A percentile compares a stretch with the other conserved stretches of the same genome.
phyloP scores from a whole-genome alignment of 208 protist genomes.

The Phytomonas sp. region DNA sequence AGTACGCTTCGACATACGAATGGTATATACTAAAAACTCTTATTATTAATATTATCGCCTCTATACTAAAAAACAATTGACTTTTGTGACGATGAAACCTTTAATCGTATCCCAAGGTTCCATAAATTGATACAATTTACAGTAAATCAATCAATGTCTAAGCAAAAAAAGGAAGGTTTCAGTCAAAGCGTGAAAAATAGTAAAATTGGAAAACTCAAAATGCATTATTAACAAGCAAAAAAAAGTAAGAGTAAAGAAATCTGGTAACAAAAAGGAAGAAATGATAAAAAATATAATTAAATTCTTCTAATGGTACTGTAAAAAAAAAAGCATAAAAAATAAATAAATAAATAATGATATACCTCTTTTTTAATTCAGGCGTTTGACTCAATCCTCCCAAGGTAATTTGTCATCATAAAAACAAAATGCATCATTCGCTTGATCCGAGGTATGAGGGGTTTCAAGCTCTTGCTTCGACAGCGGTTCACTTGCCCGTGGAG shows the following conservation, averaged over 20 bases:
- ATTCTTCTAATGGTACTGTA: not conserved
- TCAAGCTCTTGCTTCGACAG: not conserved
- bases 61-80: conserved; percentile 5
- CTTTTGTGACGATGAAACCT: not conserved
- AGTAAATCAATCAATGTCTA: not conserved
- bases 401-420: not conserved
- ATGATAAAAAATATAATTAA: not conserved
- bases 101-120: not conserved
- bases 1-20: conserved; percentile 21
- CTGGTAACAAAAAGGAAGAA: conserved; percentile 2
- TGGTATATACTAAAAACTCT: not conserved
- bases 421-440: not conserved
- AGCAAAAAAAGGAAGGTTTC: not conserved
- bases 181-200: not conserved
- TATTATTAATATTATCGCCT: conserved; percentile 9
- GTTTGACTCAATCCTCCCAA: not conserved
- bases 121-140: not conserved
- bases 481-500: not conserved
- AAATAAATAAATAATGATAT: not conserved
- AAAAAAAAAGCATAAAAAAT: not conserved
- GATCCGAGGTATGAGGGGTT: not conserved
- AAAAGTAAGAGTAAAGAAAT: conserved; percentile 9
- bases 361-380: not conserved
- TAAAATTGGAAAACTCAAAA: conserved; percentile 12
- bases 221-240: not conserved